Base-by-base conservation (phyloP, 164 flowering plant genomes). In the Kingdonia uniflora region DNA sequence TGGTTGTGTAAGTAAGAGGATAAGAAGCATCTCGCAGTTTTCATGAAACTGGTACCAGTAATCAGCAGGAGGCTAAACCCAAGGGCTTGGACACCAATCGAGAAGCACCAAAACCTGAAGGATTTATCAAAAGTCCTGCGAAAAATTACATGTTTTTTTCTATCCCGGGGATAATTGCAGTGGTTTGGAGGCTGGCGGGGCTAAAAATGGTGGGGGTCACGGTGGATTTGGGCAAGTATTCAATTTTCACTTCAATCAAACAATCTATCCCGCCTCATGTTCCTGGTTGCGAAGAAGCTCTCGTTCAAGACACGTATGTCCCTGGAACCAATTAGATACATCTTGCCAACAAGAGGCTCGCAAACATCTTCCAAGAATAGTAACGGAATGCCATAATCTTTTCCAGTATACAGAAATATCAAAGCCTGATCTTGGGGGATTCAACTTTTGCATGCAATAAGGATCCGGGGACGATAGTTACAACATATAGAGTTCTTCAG, bases 321-420 rank as follows among this genome's bases (percentile, higher is more conserved):
- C n/a, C 44, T 41, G 44, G 7, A 41, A 41, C 44, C 44, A 41
- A 41, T 41, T 41, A 41, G 17, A 41, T 41, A 41, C 44, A 41
- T 41, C 44, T 41, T 41, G 15, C 44, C 44, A 41, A 16, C 44
- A 41, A 41, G 44, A 2, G 44, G 17, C 7, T 41, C n/a, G 11
- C 11, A 41, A 14, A 41, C 17, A 41, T 16, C 44, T 16, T 41
- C 44, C 15, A 41, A 14, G 17, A 41, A 41, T 41, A 41, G 44
- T 16, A 41, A 2, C 16, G n/a, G 4, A 10, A 41, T 1, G 17
- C 17, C 17, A 4, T 41, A 5, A 41, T 1, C 44, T 1, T 16
- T 16, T 41, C 17, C 4, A 41, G n/a, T 41, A 4, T 41, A 41
- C 4, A 16, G 4, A 41, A 16, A 4, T 14, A 14, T 1, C n/a